These are phyloP conservation scores for Hypoxylon intermedium DNA, from an alignment of 495 filamentous ascomycete species.

Conservation along the genomic window DNA sequence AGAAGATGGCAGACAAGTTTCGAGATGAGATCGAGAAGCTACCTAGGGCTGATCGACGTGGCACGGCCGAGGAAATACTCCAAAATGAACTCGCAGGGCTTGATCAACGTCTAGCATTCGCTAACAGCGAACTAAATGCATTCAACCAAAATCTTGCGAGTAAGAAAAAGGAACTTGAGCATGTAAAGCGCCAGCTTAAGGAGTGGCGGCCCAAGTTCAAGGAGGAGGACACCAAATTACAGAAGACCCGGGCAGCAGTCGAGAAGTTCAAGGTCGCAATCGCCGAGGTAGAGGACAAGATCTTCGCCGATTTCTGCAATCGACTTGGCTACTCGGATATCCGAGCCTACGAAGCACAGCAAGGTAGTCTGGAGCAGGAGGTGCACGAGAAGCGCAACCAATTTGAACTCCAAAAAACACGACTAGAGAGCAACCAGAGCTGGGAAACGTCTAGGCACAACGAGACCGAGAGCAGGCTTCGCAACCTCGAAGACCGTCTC, in stretches of 20 bases:
- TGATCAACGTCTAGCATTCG: conserved; percentile 75
- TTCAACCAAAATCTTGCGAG: conserved; percentile 84
- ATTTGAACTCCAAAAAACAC: conserved; percentile 83
- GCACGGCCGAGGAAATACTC: conserved; percentile 77
- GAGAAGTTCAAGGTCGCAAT: conserved; percentile 77
- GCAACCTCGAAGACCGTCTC: conserved; percentile 68
- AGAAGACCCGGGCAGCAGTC: conserved; percentile 70
- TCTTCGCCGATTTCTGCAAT: conserved; percentile 87
- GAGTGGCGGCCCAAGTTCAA: conserved; percentile 80
- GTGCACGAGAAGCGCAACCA: conserved; percentile 82
- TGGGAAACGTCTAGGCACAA: conserved; percentile 78
- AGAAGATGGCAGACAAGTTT: conserved; percentile 70
- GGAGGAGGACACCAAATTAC: conserved; percentile 70
- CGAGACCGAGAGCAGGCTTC: conserved; percentile 72
- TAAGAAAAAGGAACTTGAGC: conserved; percentile 83
- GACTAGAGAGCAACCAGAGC: conserved; percentile 76
- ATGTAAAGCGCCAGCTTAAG: conserved; percentile 71
- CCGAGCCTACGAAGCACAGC: conserved; percentile 89
- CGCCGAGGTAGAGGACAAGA: conserved; percentile 82
- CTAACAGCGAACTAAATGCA: conserved; percentile 77
- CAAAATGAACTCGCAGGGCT: conserved; percentile 81
- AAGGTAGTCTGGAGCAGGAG: conserved; percentile 89
- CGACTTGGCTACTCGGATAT: conserved; percentile 87
- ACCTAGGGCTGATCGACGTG: conserved; percentile 74
- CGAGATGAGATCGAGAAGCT: conserved; percentile 75